Evolutionary conservation across 2,329 filamentous ascomycete genomes (phyloP).

Genomic region (Microascus cirrosus): DNA sequence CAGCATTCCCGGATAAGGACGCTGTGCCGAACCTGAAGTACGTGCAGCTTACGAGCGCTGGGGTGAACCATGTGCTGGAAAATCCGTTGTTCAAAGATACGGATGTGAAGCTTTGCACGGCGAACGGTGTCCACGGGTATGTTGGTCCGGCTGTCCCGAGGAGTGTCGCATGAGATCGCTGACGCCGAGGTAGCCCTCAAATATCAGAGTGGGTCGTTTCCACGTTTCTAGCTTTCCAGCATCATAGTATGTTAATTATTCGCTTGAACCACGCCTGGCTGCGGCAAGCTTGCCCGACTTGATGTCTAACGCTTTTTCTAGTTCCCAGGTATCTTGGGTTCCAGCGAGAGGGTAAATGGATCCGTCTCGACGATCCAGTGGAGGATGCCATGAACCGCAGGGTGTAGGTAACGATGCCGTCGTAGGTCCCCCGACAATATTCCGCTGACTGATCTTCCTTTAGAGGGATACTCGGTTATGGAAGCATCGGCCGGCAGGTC

Average conservation of each 20-base stretch:
- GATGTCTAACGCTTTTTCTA: constrained; percentile 9
- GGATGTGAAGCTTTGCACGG: constrained; percentile 38
- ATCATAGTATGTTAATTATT: constrained; percentile 25
- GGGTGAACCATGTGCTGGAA: constrained; percentile 36
- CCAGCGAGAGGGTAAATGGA: constrained; percentile 32
- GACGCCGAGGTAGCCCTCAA: constrained; percentile 28
- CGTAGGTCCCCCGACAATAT: not conserved
- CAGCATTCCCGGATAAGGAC: constrained; percentile 27
- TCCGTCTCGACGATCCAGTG: constrained; percentile 17
- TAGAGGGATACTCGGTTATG: constrained; percentile 43
- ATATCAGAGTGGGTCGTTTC: constrained; percentile 46
- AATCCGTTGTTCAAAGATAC: constrained; percentile 37
- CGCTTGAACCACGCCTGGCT: not conserved
- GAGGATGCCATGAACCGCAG: constrained; percentile 34
- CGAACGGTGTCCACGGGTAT: constrained; percentile 47
- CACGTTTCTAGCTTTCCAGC: constrained; percentile 38
- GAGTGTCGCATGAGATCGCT: not conserved
- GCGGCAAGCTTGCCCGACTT: no score
- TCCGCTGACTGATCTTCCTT: not conserved
- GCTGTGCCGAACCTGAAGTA: constrained; percentile 35
- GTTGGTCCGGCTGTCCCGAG: constrained; percentile 7
- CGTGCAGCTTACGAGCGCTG: constrained; percentile 43
- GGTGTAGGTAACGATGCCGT: constrained; percentile 26
- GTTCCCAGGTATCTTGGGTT: constrained; percentile 32
- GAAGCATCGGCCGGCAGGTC: constrained; percentile 40